These are phyloP conservation scores for Naganishia sp. DNA, from an alignment of 1,284 basidiomycete genomes.

Conservation along the genomic window DNA sequence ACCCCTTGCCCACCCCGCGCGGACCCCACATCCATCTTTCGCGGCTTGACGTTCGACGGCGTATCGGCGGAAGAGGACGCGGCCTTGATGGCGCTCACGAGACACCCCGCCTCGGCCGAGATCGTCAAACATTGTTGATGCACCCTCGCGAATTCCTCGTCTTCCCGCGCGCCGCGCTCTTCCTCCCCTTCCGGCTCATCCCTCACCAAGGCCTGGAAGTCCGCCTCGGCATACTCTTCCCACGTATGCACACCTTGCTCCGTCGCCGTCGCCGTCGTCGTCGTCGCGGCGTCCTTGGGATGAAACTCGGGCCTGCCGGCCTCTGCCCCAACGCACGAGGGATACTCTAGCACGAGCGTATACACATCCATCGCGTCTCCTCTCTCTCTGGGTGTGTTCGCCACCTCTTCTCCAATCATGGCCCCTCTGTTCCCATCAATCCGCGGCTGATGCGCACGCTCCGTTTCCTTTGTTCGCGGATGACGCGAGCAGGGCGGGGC, in stretches of 20 bases:
- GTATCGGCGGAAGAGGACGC: neutral
- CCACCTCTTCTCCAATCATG: neutral
- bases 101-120: slow-evolving; percentile 4
- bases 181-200: too few relatives aligned
- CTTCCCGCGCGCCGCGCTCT: neutral
- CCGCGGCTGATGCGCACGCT: neutral
- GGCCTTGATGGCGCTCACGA: slow-evolving; percentile 9
- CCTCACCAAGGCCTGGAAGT: too few relatives aligned
- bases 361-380: slow-evolving; percentile 11
- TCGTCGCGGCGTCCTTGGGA: too few relatives aligned
- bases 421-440: neutral
- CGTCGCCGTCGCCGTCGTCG: too few relatives aligned
- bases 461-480: neutral
- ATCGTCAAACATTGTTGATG: slow-evolving; percentile 8
- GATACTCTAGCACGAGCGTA: slow-evolving; percentile 4
- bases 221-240: too few relatives aligned
- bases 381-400: neutral
- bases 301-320: too few relatives aligned
- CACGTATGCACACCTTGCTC: too few relatives aligned
- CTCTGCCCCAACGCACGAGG: neutral
- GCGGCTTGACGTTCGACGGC: neutral
- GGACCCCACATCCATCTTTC: neutral
- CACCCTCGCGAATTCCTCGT: neutral
- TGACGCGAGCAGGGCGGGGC: too few relatives aligned
- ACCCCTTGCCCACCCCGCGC: neutral